Evolutionary conservation across 2,329 filamentous ascomycete species (phyloP), one percentile per base, ranked within the genome.

Genomic region (Chaetothyriales sp.): DNA sequence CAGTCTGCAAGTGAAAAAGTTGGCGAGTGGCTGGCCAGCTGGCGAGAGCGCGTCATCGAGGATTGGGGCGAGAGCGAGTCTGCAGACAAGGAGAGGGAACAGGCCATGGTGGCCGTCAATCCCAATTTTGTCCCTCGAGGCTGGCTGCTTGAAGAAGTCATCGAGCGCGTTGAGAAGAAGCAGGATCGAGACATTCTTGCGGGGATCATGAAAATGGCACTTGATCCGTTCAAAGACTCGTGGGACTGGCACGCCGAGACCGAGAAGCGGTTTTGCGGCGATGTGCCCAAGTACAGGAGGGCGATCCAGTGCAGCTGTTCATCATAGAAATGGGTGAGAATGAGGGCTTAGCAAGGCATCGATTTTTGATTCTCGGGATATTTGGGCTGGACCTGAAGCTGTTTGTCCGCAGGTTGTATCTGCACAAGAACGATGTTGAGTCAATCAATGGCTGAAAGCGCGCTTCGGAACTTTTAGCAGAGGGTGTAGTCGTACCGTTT

Each of bases 251-350:
- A 92, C 56, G 70, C 69, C 49, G 78, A 80, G 15, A 86, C 95
- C 63, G 90, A 95, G 65, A 74, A 81, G 59, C 74, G 89, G 55
- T 94, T 86, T 73, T 86, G 82, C 59, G 83, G 85, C 1, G 88
- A 95, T 68, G 86, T 94, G 50, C 90, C 90, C 0, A 80, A 77
- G 63, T 74, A 74, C 45, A 80, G 81, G 67, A 78, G 86, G 58
- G 85, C 84, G 32, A 80, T 95, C 78, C 90, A 95, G 71, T 96
- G 92, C 66, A 94, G 86, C 64, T 98, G 92, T 68, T 95, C 87
- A 65, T 95, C 90, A 20, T 94, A 39, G 32, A 32, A 25, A 6
- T 25, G 6, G 22, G 22, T 3, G 3, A 25, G 22, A 6, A 25
- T 25, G 22, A 6, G n/a, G n/a, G n/a, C n/a, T 25, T 25, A 25